These are phyloP conservation scores for Elsinoe necatrix DNA, from an alignment of 2,329 filamentous ascomycete genomes.

Conservation along the genomic window DNA sequence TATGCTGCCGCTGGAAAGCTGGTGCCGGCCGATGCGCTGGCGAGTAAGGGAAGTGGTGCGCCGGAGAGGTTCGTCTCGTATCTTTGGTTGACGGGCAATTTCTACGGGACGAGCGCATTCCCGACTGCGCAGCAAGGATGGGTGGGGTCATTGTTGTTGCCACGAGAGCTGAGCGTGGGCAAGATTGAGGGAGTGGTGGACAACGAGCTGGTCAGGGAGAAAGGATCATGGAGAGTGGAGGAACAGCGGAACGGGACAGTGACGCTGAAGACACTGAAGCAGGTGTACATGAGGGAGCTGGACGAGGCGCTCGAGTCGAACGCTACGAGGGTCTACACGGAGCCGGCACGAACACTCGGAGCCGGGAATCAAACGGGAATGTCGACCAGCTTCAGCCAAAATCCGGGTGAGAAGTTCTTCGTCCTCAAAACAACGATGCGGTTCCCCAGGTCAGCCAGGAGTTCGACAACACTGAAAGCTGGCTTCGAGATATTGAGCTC, in stretches of 20 bases:
- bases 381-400: constrained; percentile 20
- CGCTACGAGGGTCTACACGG: constrained; percentile 20
- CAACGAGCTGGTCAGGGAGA: constrained; percentile 34
- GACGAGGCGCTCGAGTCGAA: constrained; percentile 28
- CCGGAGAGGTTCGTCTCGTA: constrained; percentile 37
- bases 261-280: constrained; percentile 33
- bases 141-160: constrained; percentile 37
- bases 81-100: constrained; percentile 38
- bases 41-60: constrained; percentile 32
- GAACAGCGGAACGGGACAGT: constrained; percentile 28
- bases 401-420: constrained; percentile 33
- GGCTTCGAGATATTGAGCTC: constrained; percentile 38
- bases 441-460: constrained; percentile 31
- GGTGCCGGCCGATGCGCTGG: constrained; percentile 32
- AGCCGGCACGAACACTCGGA: constrained; percentile 15
- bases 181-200: constrained; percentile 35
- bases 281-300: constrained; percentile 34
- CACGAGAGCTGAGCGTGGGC: constrained; percentile 36
- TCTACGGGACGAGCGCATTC: constrained; percentile 34
- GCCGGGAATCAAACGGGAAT: neutral
- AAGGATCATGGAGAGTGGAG: constrained; percentile 35
- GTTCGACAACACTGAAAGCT: constrained; percentile 29
- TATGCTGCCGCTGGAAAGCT: constrained; percentile 39
- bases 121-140: constrained; percentile 38
- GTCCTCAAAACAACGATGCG: constrained; percentile 32